Percentiles rank a stretch among this genome's conserved stretches.
Evolutionary conservation across 495 filamentous ascomycete genomes (phyloP).

Genomic region (Thermochaetoides thermophila): DNA sequence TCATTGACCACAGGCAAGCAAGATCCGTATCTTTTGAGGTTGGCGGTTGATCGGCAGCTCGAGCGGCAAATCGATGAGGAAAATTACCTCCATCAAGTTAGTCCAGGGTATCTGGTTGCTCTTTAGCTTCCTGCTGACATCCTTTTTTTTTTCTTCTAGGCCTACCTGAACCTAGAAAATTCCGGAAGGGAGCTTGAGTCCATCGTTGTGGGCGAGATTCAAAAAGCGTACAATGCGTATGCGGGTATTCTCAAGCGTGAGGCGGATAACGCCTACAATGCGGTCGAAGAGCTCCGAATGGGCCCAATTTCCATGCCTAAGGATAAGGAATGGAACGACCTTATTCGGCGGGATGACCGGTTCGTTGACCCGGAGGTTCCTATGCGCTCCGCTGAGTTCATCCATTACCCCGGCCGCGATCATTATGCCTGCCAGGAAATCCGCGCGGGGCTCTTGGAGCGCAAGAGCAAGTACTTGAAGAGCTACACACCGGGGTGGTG

Average conservation of each 20-base stretch:
- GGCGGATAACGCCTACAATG: conserved; percentile 61
- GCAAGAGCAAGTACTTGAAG: conserved; percentile 97
- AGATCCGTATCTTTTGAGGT: conserved; percentile 76
- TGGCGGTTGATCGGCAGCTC: conserved; percentile 75
- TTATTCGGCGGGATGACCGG: conserved; percentile 68
- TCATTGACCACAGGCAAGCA: conserved; percentile 63
- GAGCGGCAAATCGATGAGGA: conserved; percentile 92
- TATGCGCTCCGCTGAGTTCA: conserved; percentile 62
- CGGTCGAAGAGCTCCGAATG: conserved; percentile 66
- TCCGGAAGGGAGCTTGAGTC: conserved; percentile 89
- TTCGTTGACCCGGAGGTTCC: conserved; percentile 78
- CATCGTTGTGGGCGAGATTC: conserved; percentile 91
- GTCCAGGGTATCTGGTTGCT: too few relatives aligned
- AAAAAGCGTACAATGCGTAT: conserved; percentile 90
- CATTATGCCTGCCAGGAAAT: conserved; percentile 80
- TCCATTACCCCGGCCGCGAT: conserved; percentile 85
- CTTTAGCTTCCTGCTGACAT: too few relatives aligned
- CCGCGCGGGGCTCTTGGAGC: conserved; percentile 77
- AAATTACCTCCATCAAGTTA: conserved; percentile 89
- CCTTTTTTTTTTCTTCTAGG: too few relatives aligned
- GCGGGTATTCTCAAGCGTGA: conserved; percentile 80
- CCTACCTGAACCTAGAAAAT: conserved; percentile 85
- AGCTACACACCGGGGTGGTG: conserved; percentile 96
- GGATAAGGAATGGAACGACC: conserved; percentile 78
- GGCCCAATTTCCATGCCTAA: conserved; percentile 81